Base-by-base conservation (phyloP, 352 stramenopile species). In the Thraustochytrium sp. region DNA sequence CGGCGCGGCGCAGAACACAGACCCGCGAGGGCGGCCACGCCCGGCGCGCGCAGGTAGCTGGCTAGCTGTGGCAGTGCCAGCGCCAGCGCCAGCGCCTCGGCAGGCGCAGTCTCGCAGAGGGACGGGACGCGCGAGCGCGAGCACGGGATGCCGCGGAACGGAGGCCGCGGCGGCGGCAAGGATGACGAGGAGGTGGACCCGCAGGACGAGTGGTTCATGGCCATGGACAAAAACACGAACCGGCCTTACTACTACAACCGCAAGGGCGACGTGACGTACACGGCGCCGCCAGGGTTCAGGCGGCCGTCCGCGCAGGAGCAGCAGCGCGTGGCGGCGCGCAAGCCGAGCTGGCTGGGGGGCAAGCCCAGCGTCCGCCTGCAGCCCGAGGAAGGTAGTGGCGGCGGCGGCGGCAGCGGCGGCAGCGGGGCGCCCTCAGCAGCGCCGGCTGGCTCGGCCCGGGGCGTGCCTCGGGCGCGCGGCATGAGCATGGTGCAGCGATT, bases 171-270 rank as follows among this genome's bases (percentile, higher is more conserved):
- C n/a, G 59, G 59, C 59, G 40, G 40, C 59, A 2, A 72, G 59
- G 34, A 44, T 1, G 59, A 72, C 18, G 13, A 65, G 8, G 59
- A 72, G 21, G 59, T 44, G 13, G 59, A 49, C 21, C 31, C 46
- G 16, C 36, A n/a, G 4, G 59, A 72, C 9, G 9, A 72, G 40
- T 72, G 59, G 59, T 72, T 46, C 59, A 72, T 72, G 59, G 59
- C 59, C 23, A 72, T 72, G 16, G 59, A 72, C 40, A 72, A 72
- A 26, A 26, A 11, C 34, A 72, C 59, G 59, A 72, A 72, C 40
- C 16, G 26, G 40, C 59, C 59, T 16, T 72, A 72, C 59, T 72
- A 72, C 40, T 72, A 72, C 26, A 72, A 72, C 8, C 13, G 11
- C 23, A 46, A 11, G 8, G 59, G 59, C 21, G 59, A 72, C 26